These are phyloP conservation scores for Areca catechu DNA, from an alignment of 176 grass and related monocot species.

Conservation along the genomic window DNA sequence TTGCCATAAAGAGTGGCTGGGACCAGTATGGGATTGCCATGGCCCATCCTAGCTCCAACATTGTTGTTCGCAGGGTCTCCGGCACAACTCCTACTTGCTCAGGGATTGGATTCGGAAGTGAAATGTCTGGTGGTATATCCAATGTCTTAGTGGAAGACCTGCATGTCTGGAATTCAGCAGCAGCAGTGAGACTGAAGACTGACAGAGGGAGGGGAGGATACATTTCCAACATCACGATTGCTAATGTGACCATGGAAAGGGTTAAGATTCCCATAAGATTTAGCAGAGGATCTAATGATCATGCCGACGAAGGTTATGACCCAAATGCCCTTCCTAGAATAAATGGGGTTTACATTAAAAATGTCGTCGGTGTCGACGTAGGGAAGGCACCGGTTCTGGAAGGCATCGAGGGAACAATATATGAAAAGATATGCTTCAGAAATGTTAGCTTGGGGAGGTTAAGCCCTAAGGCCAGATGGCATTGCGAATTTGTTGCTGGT, in stretches of 20 bases:
- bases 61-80: conserved; percentile 56
- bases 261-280: conserved; percentile 81
- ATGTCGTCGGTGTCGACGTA: conserved; percentile 38
- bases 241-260: conserved; percentile 52
- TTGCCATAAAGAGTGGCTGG: conserved; percentile 90
- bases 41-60: conserved; percentile 61
- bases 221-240: conserved; percentile 64
- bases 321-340: conserved; percentile 32
- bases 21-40: conserved; percentile 74
- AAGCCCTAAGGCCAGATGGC: conserved; percentile 35
- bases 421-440: conserved; percentile 57
- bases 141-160: conserved; percentile 49
- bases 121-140: conserved; percentile 85
- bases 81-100: conserved; percentile 92
- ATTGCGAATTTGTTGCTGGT: conserved; percentile 57
- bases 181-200: conserved; percentile 55
- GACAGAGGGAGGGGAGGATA: conserved; percentile 71
- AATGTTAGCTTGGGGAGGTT: conserved; percentile 54
- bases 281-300: conserved; percentile 55
- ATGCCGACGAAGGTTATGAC: conserved; percentile 41
- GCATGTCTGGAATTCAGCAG: conserved; percentile 61
- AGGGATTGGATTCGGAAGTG: conserved; percentile 72
- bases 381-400: conserved; percentile 45
- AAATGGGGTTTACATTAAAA: background rate
- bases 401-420: conserved; percentile 45